Conservation (phyloP, 2,329 filamentous ascomycete species). For the Fusarium tricinctum region DNA sequence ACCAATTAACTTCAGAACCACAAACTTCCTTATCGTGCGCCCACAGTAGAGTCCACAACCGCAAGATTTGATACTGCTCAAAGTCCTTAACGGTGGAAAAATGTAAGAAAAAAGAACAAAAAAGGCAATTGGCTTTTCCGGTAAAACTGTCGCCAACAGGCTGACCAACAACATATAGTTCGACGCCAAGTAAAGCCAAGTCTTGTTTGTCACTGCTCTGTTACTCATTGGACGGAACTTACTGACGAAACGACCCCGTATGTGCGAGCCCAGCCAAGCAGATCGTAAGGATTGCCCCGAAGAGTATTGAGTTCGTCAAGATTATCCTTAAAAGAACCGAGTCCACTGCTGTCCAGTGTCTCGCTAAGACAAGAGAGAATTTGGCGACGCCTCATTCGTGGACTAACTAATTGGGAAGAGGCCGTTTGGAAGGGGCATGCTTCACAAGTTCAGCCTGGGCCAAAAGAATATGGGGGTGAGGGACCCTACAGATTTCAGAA, state of each 20-base stretch:
- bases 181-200: slow-evolving; percentile 35
- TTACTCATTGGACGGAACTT: slow-evolving; percentile 28
- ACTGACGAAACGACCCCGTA: slow-evolving; percentile 22
- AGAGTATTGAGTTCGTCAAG: background rate
- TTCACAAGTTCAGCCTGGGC: slow-evolving; percentile 16
- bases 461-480: slow-evolving; percentile 34
- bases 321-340: slow-evolving; percentile 14
- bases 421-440: slow-evolving; percentile 30
- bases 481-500: slow-evolving; percentile 36
- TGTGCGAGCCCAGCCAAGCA: slow-evolving; percentile 6
- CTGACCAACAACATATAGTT: slow-evolving; percentile 27
- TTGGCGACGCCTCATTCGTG: slow-evolving; percentile 38
- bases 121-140: slow-evolving; percentile 9
- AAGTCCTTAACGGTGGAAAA: slow-evolving; percentile 40
- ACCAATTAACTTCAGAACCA: background rate
- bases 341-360: background rate
- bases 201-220: slow-evolving; percentile 21
- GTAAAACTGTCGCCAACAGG: slow-evolving; percentile 25
- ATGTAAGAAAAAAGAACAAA: background rate
- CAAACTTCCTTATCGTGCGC: background rate
- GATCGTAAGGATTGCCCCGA: background rate
- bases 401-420: slow-evolving; percentile 27
- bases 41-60: slow-evolving; percentile 1
- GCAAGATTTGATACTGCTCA: background rate
- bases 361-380: slow-evolving; percentile 13